These are phyloP conservation scores for Chaetomium globosum DNA, from an alignment of 2,329 filamentous ascomycete species.

Conservation along the genomic window DNA sequence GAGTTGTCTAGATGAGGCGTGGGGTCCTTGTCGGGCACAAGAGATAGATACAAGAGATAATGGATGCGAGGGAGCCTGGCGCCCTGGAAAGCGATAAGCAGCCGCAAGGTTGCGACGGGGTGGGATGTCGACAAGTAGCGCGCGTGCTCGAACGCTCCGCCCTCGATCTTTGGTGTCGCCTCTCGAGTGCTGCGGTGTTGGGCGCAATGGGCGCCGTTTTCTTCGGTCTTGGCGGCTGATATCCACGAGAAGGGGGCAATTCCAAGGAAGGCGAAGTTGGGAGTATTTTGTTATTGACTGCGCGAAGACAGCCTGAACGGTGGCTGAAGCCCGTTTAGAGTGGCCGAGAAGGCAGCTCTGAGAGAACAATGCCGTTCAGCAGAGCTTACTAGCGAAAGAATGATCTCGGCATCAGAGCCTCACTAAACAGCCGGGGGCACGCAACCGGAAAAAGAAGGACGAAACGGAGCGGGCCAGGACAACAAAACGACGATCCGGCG, in stretches of 20 bases:
- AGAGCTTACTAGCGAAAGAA: conserved; percentile 19
- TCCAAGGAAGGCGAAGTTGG: background rate
- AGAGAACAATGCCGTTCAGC: conserved; percentile 21
- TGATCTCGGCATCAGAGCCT: conserved; percentile 31
- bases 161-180: conserved; percentile 1
- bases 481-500: conserved; percentile 26
- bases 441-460: conserved; percentile 29
- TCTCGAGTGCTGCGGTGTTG: background rate
- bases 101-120: background rate
- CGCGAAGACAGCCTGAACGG: background rate
- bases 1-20: conserved; percentile 15
- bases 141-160: conserved; percentile 1
- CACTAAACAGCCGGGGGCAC: conserved; percentile 32
- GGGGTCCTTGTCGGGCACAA: conserved; percentile 1
- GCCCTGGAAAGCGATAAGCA: background rate
- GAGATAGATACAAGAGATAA: background rate
- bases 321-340: background rate
- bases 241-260: background rate
- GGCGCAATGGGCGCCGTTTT: background rate
- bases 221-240: background rate
- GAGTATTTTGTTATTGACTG: background rate
- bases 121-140: background rate
- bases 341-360: conserved; percentile 9
- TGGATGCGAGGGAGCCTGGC: background rate
- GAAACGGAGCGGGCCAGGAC: conserved; percentile 30